Conservation (phyloP, 352 stramenopile genomes). For the Globisporangium acanthophoron region DNA sequence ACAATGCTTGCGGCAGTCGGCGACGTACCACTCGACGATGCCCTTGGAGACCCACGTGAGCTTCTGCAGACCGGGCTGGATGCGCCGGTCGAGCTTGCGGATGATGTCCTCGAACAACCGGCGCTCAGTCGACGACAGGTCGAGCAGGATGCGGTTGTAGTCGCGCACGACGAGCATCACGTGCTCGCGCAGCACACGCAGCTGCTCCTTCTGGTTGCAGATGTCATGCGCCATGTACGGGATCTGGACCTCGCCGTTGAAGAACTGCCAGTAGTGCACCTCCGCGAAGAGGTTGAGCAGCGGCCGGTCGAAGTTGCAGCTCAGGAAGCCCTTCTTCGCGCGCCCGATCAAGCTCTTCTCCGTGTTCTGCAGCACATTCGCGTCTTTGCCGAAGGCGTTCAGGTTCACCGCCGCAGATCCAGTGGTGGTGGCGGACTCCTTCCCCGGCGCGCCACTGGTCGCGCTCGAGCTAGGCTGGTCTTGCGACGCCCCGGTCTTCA, state of each 20-base stretch:
- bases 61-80: conserved; percentile 90
- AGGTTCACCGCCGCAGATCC: conserved; percentile 22
- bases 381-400: conserved; percentile 35
- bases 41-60: conserved; percentile 91
- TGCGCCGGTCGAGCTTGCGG: conserved; percentile 89
- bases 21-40: conserved; percentile 92
- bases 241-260: conserved; percentile 92
- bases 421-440: background rate
- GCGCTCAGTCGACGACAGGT: conserved; percentile 87
- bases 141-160: conserved; percentile 94
- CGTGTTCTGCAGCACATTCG: conserved; percentile 65
- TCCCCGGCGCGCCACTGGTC: background rate
- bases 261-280: conserved; percentile 90
- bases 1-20: conserved; percentile 87
- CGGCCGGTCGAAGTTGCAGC: conserved; percentile 93
- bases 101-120: conserved; percentile 94
- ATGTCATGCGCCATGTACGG: conserved; percentile 95
- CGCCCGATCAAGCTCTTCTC: conserved; percentile 78
- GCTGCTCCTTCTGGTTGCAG: conserved; percentile 91
- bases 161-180: conserved; percentile 94
- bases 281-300: conserved; percentile 92
- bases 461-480: conserved; percentile 1
- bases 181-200: conserved; percentile 89
- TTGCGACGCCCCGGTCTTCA: conserved; percentile 41
- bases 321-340: conserved; percentile 82